Base-by-base conservation (phyloP, 1,284 basidiomycete species). In the Inonotus obliquus region DNA sequence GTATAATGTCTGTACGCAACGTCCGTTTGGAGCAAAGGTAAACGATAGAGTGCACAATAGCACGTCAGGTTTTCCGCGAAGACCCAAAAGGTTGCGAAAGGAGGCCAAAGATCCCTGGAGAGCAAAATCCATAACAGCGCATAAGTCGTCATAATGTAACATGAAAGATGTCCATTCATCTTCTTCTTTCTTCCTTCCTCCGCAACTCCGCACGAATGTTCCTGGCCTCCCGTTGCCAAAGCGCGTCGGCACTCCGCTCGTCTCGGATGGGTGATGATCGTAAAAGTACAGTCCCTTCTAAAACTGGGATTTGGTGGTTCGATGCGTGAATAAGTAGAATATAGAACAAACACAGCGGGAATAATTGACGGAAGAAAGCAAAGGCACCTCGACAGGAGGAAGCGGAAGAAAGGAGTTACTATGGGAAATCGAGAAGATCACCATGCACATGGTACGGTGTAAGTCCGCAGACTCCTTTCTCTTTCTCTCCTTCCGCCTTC, bases 371-470 rank as follows among this genome's bases (percentile, higher is more conserved):
- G 29, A 21, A 17, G 13, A 32, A 58, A 13, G 37, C 21, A 38
- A 47, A 44, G 19, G 48, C 29, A 32, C 21, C 32, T 19, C 17
- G 32, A 9, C 21, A 49, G 17, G 35, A 58, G 21, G 49, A 21
- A 23, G 29, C 6, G 37, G 17, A 39, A 35, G n/a, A 35, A 37
- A 52, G 17, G 32, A 52, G 32, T 29, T 21, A 21, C 44, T 54
- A 54, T 9, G 9, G 17, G 45, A 32, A 53, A 59, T n/a, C n/a
- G 32, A 37, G 25, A 49, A 17, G 21, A 54, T 56, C 49, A 62
- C 61, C 61, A 62, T n/a, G 47, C 55, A 39, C 61, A 62, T 10
- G 61, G 61, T n/a, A 62, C 61, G 32, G 61, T 62, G 48, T 39
- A 62, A 47, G 61, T 62, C 47, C 32, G 52, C 4, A 58, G 49